Percentiles rank a stretch among this genome's conserved stretches.
phyloP scores from a whole-genome alignment of 2,329 filamentous ascomycete species.

The Cercospora citrullina region DNA sequence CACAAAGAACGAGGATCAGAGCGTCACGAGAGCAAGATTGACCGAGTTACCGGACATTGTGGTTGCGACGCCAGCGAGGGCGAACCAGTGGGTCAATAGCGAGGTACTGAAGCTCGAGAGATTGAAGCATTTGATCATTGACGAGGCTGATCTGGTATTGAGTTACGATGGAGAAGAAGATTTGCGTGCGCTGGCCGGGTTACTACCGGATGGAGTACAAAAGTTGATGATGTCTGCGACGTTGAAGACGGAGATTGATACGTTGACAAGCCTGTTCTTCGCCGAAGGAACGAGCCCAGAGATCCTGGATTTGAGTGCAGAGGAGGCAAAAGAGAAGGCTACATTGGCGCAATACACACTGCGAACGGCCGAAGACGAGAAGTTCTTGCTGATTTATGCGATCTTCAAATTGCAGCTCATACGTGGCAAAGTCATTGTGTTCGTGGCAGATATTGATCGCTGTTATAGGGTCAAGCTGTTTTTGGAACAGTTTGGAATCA shows the following conservation, averaged over 20 bases:
- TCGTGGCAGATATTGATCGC: constrained; percentile 81
- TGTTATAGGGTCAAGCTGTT: constrained; percentile 94
- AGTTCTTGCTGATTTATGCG: constrained; percentile 88
- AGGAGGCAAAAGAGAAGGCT: constrained; percentile 57
- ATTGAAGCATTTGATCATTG: constrained; percentile 78
- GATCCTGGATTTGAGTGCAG: constrained; percentile 78
- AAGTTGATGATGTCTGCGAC: constrained; percentile 94
- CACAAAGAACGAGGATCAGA: constrained; percentile 84
- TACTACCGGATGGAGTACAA: constrained; percentile 81
- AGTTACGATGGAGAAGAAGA: constrained; percentile 95
- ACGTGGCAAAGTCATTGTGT: constrained; percentile 85
- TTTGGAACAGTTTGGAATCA: constrained; percentile 93
- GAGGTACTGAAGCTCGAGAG: constrained; percentile 69
- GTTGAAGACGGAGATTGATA: constrained; percentile 81
- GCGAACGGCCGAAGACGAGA: constrained; percentile 94
- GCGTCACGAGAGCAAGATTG: constrained; percentile 82
- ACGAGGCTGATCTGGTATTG: constrained; percentile 90
- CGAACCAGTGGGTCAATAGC: constrained; percentile 73
- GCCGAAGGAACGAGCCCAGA: constrained; percentile 58
- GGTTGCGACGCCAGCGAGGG: constrained; percentile 85
- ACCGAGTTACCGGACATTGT: constrained; percentile 85
- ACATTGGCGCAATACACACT: constrained; percentile 85
- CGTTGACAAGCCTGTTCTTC: constrained; percentile 81
- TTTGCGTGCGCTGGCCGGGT: constrained; percentile 73
- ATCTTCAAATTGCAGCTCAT: constrained; percentile 94